phyloP scores from a whole-genome alignment of 2,329 filamentous ascomycete species.

The Hirsutella rhossiliensis region DNA sequence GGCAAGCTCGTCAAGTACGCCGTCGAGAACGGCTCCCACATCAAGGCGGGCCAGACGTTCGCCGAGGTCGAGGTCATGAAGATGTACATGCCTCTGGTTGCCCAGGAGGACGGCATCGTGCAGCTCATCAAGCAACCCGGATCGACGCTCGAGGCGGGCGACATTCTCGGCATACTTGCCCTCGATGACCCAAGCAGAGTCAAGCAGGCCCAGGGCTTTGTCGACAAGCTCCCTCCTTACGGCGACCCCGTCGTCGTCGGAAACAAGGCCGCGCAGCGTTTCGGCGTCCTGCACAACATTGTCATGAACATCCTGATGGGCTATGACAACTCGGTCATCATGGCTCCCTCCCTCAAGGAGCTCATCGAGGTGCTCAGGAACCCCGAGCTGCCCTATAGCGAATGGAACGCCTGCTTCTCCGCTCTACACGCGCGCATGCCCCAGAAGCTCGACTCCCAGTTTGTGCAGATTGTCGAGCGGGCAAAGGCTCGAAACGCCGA shows the following conservation, averaged over 20 bases:
- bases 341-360: constrained; percentile 76
- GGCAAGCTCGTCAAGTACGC: constrained; percentile 98
- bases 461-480: constrained; percentile 78
- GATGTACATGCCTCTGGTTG: constrained; percentile 99
- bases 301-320: constrained; percentile 82
- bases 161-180: constrained; percentile 94
- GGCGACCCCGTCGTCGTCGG: constrained; percentile 81
- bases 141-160: constrained; percentile 92
- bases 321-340: constrained; percentile 96
- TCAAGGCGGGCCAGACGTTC: constrained; percentile 83
- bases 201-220: constrained; percentile 90
- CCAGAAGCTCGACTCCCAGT: constrained; percentile 72
- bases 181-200: constrained; percentile 92
- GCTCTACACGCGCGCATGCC: constrained; percentile 97
- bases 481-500: constrained; percentile 67
- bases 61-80: constrained; percentile 99
- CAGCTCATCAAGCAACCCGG: constrained; percentile 99
- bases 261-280: constrained; percentile 83
- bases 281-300: constrained; percentile 63
- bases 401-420: constrained; percentile 93
- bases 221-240: constrained; percentile 78
- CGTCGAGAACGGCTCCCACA: constrained; percentile 87
- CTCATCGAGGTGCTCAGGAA: constrained; percentile 84
- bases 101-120: constrained; percentile 89
- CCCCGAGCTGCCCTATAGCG: constrained; percentile 84